Base-by-base conservation (phyloP, 176 grass and related monocot species). In the Thinopyrum elongatum region DNA sequence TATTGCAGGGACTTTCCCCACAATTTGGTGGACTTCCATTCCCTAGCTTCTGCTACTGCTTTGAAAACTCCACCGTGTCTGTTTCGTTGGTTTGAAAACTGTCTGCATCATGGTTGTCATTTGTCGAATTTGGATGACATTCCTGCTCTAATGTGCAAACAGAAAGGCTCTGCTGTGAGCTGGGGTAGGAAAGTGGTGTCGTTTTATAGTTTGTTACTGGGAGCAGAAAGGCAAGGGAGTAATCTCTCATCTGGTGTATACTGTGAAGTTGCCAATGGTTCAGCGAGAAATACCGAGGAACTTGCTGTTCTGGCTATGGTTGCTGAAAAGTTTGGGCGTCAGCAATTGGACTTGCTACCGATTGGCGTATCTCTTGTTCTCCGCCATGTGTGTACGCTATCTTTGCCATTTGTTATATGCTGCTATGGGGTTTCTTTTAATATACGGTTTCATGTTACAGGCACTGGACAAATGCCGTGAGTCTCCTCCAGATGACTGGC, bases 221-320 rank as follows among this genome's bases (percentile, higher is more conserved):
- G 93, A 72, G 93, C 93, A 88, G 91, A 95, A 92, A 93, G 87
- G 78, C 86, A 94, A 85, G 93, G 89, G 66, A 88, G 59, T 55
- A 85, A 78, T 64, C 83, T 98, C 69, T 98, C 95, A 87, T 94
- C 95, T 74, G 92, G 95, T 83, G 92, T 97, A 49, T 91, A 90
- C 70, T 95, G 95, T 94, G 95, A 97, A 49, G 86, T 97, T 88
- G 90, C 95, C 79, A 93, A 86, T 86, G 95, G 95, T 86, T 95
- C 91, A 74, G 83, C 86, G 17, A 95, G 91, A 87, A 95, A 82
- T 68, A 64, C 44, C 8, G 93, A 98, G 60, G 95, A 98, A 70
- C 81, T 94, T 86, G 92, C 93, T 80, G 90, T 98, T 81, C 84
- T 98, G 21, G 78, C 93, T 79, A 98, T 98, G 95, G 95, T 95